Base-by-base conservation (phyloP, 2,329 filamentous ascomycete genomes). In the Colletotrichum siamense region DNA sequence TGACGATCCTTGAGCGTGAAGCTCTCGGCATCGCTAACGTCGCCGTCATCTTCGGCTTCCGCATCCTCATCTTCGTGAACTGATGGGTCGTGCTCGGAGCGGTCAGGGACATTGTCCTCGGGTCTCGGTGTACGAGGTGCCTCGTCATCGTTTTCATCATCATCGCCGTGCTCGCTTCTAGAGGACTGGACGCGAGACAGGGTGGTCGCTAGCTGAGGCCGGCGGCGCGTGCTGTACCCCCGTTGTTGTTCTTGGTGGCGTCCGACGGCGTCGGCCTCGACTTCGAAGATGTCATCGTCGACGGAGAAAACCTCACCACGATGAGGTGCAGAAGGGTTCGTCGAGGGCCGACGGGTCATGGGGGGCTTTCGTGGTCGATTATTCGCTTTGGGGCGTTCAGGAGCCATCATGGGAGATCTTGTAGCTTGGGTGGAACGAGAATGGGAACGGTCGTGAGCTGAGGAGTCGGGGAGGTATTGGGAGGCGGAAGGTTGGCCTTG, bases 1-100 rank as follows among this genome's bases (percentile, higher is more conserved):
- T 99, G 97, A 72, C 97, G 93, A 84, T 99, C 97, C 84, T 98
- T 98, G 80, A 99, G 91, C 0, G 97, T 99, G 84, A 99, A 99
- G 87, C 96, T 99, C 86, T 98, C 97, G 2, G 97, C 95, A 80
- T 99, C 97, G 84, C 96, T 98, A 68, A 96, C 82, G 75, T 94
- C 92, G 75, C 87, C 92, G 36, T 95, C 93, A 24, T 94, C 94
- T 12, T 36, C 92, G 57, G 91, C 91, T 63, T 91, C 91, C 24
- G 80, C 74, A 69, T 82, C 79, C 75, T 82, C 81, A 16, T 85
- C 85, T 13, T 87, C 83, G 30, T 83, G 83, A 36, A 86, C 84
- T 39, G 84, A 81, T 22, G 83, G 77, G 24, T 77, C 71, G n/a
- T 71, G 67, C 32, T 83, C 82, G 10, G 82, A 80, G 22, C 84